Percentiles rank a stretch among this genome's conserved stretches.
Evolutionary conservation across 2,329 filamentous ascomycete genomes (phyloP).

Genomic region (Talaromyces sp.): DNA sequence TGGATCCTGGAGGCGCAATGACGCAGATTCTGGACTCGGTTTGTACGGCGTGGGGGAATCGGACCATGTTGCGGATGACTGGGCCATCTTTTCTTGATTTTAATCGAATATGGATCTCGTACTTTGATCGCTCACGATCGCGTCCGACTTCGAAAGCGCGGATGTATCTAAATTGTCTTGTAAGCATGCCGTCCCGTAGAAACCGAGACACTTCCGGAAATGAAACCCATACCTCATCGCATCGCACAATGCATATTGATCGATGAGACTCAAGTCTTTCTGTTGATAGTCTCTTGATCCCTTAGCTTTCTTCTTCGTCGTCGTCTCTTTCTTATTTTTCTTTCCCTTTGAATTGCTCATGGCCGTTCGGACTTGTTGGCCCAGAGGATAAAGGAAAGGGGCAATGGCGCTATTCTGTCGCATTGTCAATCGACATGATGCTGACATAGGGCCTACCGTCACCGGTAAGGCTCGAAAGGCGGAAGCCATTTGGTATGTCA

Average conservation of each 20-base stretch:
- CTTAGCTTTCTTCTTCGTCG: conserved; percentile 60
- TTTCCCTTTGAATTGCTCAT: conserved; percentile 43
- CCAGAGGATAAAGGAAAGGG: conserved; percentile 28
- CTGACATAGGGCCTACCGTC: conserved; percentile 33
- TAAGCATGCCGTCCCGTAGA: neutral
- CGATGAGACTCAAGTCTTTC: conserved; percentile 60
- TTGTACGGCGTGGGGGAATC: conserved; percentile 83
- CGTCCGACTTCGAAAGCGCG: conserved; percentile 88
- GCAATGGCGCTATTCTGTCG: conserved; percentile 30
- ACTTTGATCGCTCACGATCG: conserved; percentile 70
- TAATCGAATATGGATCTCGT: conserved; percentile 81
- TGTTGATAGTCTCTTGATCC: conserved; percentile 63
- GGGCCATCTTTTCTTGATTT: conserved; percentile 82
- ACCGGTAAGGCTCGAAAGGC: conserved; percentile 33
- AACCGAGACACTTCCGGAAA: conserved; percentile 13
- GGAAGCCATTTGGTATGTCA: conserved; percentile 32
- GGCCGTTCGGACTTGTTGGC: conserved; percentile 37
- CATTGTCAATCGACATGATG: conserved; percentile 32
- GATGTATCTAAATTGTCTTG: conserved; percentile 63
- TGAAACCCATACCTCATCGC: conserved; percentile 70
- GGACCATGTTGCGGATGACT: conserved; percentile 80
- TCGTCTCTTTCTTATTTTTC: conserved; percentile 47
- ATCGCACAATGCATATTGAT: conserved; percentile 81
- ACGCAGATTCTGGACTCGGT: conserved; percentile 87
- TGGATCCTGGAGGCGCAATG: conserved; percentile 78